Evolutionary conservation across 1,284 basidiomycete genomes (phyloP).

Genomic region (Cutaneotrichosporon dermatis): DNA sequence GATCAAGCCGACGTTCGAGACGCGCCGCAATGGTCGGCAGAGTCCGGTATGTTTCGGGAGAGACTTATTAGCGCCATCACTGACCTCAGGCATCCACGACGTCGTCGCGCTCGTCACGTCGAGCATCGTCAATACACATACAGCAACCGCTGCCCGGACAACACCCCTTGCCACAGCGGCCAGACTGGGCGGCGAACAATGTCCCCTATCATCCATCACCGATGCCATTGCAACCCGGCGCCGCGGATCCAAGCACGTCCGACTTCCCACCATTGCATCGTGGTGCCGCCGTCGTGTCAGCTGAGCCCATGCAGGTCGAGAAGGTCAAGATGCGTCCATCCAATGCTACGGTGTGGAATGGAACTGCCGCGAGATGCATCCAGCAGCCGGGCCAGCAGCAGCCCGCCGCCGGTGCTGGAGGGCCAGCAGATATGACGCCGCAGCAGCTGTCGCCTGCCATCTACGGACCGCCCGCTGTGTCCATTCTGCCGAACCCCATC

Average conservation of each 20-base stretch:
- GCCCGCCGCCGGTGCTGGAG: not conserved
- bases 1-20: slow-evolving; percentile 11
- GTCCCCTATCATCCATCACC: slow-evolving; percentile 44
- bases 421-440: slow-evolving; percentile 1
- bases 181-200: slow-evolving; percentile 46
- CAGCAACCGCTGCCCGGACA: slow-evolving; percentile 32
- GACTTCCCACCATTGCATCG: slow-evolving; percentile 40
- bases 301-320: slow-evolving; percentile 45
- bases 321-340: slow-evolving; percentile 27
- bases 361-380: slow-evolving; percentile 13
- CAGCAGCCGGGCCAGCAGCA: slow-evolving; percentile 2
- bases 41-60: slow-evolving; percentile 36
- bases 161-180: slow-evolving; percentile 42
- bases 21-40: slow-evolving; percentile 30
- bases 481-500: slow-evolving; percentile 14
- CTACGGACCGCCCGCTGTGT: not conserved
- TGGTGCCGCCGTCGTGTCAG: slow-evolving; percentile 22
- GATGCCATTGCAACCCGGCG: slow-evolving; percentile 11
- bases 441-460: slow-evolving; percentile 3
- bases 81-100: slow-evolving; percentile 30
- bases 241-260: slow-evolving; percentile 18
- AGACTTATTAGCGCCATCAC: not conserved
- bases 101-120: slow-evolving; percentile 40
- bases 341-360: slow-evolving; percentile 35
- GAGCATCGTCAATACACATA: slow-evolving; percentile 33